These are phyloP conservation scores for Kodamaea sagamina DNA, from an alignment of 805 yeast species.

Conservation along the genomic window DNA sequence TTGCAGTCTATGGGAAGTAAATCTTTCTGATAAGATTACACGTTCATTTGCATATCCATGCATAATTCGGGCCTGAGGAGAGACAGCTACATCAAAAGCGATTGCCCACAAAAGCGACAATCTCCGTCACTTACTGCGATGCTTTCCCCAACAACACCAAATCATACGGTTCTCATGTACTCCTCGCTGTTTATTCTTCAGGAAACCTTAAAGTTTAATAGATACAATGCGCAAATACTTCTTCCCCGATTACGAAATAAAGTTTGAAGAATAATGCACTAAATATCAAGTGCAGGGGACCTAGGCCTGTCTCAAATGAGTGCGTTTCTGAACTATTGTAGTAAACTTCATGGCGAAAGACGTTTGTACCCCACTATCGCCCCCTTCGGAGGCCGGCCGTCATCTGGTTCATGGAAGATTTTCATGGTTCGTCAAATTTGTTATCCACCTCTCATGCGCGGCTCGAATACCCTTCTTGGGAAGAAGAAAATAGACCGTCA, in stretches of 20 bases:
- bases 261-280: background rate
- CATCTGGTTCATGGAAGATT: too few relatives aligned
- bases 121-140: conserved; percentile 4
- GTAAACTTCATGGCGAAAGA: background rate
- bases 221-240: background rate
- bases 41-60: too few relatives aligned
- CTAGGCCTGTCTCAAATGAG: too few relatives aligned
- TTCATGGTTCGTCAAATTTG: too few relatives aligned
- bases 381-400: background rate
- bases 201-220: conserved; percentile 3
- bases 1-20: too few relatives aligned
- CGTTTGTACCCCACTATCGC: conserved; percentile 2
- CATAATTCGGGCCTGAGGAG: too few relatives aligned
- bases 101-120: background rate
- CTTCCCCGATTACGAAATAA: background rate
- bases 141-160: background rate
- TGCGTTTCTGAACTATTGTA: too few relatives aligned
- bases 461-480: too few relatives aligned
- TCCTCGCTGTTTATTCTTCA: background rate
- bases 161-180: background rate
- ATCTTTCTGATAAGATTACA: too few relatives aligned
- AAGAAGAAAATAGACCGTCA: too few relatives aligned
- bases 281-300: background rate
- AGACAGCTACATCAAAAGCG: too few relatives aligned
- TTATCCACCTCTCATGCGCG: too few relatives aligned